These are phyloP conservation scores for Hypoxylon rubiginosum DNA, from an alignment of 2,329 filamentous ascomycete species.

Conservation along the genomic window DNA sequence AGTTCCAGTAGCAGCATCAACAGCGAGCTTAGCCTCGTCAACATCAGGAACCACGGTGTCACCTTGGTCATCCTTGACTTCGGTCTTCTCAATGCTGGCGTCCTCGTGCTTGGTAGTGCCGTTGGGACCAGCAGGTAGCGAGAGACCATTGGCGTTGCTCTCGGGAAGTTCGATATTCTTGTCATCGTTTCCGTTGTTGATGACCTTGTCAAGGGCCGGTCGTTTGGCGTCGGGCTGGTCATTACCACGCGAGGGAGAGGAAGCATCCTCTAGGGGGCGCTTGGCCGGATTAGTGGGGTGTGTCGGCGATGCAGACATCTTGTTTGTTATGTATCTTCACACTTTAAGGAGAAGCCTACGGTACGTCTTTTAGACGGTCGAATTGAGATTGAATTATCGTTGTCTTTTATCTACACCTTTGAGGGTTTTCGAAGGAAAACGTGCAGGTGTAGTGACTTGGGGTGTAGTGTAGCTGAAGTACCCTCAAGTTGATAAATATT, in stretches of 20 bases:
- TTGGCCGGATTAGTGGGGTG: conserved; percentile 81
- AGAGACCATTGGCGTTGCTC: conserved; percentile 55
- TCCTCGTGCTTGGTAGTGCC: conserved; percentile 60
- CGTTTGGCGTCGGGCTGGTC: conserved; percentile 98
- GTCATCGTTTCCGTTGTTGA: conserved; percentile 68
- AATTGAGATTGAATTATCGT: conserved; percentile 60
- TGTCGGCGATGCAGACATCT: conserved; percentile 80
- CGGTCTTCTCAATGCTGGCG: conserved; percentile 64
- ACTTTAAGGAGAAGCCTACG: conserved; percentile 30
- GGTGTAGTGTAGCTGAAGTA: conserved; percentile 57
- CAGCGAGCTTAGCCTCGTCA: conserved; percentile 66
- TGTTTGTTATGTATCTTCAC: conserved; percentile 56
- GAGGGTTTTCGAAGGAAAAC: conserved; percentile 90
- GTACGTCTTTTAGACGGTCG: conserved; percentile 55
- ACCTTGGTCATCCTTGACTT: conserved; percentile 70
- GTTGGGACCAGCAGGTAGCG: conserved; percentile 62
- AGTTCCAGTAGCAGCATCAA: conserved; percentile 56
- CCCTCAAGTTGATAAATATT: conserved; percentile 45
- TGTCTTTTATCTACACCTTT: conserved; percentile 84
- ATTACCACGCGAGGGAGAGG: conserved; percentile 89
- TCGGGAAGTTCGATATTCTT: conserved; percentile 60
- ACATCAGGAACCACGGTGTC: conserved; percentile 78
- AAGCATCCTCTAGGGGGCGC: conserved; percentile 96
- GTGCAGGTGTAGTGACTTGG: conserved; percentile 82
- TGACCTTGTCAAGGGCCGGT: conserved; percentile 92